A percentile compares a stretch with the other conserved stretches of the same genome.
phyloP scores from a whole-genome alignment of 1,139 yeast genomes.

The Zygoascus sp. region DNA sequence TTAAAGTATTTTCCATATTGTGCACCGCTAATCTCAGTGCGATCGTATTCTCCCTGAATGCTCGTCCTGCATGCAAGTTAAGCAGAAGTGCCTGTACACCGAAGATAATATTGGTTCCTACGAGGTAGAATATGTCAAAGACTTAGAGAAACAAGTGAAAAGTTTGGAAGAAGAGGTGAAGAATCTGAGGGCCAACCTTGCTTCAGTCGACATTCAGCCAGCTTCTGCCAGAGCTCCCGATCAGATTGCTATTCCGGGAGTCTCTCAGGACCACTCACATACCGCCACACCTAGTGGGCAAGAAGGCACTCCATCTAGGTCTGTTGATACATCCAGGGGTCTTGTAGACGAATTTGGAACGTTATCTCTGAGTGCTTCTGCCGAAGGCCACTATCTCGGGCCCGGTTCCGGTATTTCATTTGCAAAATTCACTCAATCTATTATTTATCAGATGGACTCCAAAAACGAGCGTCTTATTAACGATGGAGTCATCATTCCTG shows the following conservation, averaged over 20 bases:
- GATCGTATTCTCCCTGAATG: slow-evolving; percentile 22
- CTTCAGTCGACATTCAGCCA: background rate
- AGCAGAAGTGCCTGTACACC: slow-evolving; percentile 18
- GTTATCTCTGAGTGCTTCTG: slow-evolving; percentile 20
- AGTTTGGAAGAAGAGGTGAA: slow-evolving; percentile 12
- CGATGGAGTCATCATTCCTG: slow-evolving; percentile 16
- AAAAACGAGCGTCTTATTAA: slow-evolving; percentile 16
- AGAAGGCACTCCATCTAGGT: background rate
- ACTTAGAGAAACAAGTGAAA: slow-evolving; percentile 16
- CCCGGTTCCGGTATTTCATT: slow-evolving; percentile 26
- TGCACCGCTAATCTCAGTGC: slow-evolving; percentile 16
- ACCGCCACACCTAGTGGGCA: background rate
- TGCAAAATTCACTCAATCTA: slow-evolving; percentile 23
- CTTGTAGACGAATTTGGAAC: slow-evolving; percentile 20
- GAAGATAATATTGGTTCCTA: slow-evolving; percentile 17
- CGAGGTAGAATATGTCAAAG: slow-evolving; percentile 17
- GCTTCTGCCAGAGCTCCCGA: background rate
- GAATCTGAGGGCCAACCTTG: background rate
- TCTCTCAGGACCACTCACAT: background rate
- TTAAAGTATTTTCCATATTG: background rate
- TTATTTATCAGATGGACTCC: slow-evolving; percentile 19
- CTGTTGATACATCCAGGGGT: slow-evolving; percentile 3
- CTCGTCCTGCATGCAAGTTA: slow-evolving; percentile 17
- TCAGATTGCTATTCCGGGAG: background rate
- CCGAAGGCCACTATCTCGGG: slow-evolving; percentile 26